phyloP scores from a whole-genome alignment of 2,329 filamentous ascomycete species.

The Colletotrichum endophyticum region DNA sequence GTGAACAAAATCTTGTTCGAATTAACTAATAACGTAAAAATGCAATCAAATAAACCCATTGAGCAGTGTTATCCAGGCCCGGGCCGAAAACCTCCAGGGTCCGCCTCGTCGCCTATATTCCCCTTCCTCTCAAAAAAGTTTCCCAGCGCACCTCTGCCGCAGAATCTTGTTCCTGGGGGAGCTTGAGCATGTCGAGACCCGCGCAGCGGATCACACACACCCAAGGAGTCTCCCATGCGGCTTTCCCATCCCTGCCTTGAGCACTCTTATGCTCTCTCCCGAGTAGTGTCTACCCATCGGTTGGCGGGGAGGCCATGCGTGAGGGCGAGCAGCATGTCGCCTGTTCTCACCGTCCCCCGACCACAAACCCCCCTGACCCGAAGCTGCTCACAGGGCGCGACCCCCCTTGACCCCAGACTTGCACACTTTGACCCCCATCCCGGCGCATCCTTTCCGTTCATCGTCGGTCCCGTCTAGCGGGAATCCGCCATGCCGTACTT shows the following conservation, averaged over 20 bases:
- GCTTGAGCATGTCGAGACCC: background rate
- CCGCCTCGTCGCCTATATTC: conserved; percentile 10
- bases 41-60: conserved; percentile 36
- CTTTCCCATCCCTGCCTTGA: background rate
- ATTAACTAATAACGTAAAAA: conserved; percentile 48
- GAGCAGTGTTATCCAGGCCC: conserved; percentile 39
- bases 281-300: background rate
- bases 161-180: background rate
- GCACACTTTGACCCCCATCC: conserved; percentile 20
- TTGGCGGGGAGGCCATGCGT: background rate
- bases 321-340: conserved; percentile 14
- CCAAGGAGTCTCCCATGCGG: background rate
- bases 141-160: conserved; percentile 29
- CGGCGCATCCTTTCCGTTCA: conserved; percentile 1
- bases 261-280: background rate
- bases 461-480: conserved; percentile 17
- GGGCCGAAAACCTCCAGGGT: conserved; percentile 33
- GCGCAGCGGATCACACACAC: conserved; percentile 7
- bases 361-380: background rate
- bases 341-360: background rate
- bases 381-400: conserved; percentile 1
- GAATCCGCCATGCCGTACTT: conserved; percentile 11
- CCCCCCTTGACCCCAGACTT: background rate
- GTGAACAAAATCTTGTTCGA: conserved; percentile 31
- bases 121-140: conserved; percentile 23